Evolutionary conservation across 257 asterid species (phyloP).

Genomic region (Solanum tacnaense): DNA sequence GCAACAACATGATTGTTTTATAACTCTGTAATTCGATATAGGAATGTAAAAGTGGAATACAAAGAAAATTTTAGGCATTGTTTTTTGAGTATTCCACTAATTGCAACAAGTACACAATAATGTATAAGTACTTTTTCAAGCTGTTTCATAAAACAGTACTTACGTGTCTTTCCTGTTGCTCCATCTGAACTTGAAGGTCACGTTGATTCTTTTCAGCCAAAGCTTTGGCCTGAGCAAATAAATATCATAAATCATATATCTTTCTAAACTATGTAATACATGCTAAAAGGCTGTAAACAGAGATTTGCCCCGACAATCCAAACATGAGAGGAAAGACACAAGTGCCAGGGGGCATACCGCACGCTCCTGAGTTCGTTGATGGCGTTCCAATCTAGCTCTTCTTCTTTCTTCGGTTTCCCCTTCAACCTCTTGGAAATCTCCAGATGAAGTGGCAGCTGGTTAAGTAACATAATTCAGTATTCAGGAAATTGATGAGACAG

Average conservation of each 20-base stretch:
- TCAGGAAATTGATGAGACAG: slow-evolving; percentile 11
- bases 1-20: not conserved
- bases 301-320: not conserved
- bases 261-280: not conserved
- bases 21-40: not conserved
- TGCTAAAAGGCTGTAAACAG: not conserved
- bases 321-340: not conserved
- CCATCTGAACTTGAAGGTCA: slow-evolving; percentile 86
- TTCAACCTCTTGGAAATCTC: slow-evolving; percentile 77
- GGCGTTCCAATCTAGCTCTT: slow-evolving; percentile 87
- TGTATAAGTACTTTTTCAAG: not conserved
- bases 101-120: not conserved
- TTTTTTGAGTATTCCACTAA: not conserved
- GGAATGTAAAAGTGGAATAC: not conserved
- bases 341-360: slow-evolving; percentile 42
- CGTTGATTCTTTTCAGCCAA: slow-evolving; percentile 96
- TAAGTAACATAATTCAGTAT: slow-evolving; percentile 13
- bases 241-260: not conserved
- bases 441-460: slow-evolving; percentile 61
- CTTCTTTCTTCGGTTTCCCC: slow-evolving; percentile 98
- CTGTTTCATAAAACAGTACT: slow-evolving; percentile 19
- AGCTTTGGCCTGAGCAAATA: slow-evolving; percentile 72
- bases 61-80: not conserved
- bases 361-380: slow-evolving; percentile 94
- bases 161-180: slow-evolving; percentile 97